Evolutionary conservation across 139 green algal genomes (phyloP).

Genomic region (Chlamydomonas asymmetrica): DNA sequence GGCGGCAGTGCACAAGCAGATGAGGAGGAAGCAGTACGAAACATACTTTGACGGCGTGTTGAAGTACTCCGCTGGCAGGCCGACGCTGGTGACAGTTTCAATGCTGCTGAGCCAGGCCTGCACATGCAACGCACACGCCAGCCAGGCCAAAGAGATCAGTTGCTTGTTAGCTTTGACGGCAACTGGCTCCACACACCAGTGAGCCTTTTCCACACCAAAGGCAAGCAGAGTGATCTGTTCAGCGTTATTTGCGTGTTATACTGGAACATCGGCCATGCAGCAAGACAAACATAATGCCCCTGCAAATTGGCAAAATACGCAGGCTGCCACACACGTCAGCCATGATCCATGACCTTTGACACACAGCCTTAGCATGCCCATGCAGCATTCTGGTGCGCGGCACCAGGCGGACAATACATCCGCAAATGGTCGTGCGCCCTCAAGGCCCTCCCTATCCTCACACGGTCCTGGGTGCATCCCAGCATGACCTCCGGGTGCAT

Average conservation of each 20-base stretch:
- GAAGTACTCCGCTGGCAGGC: constrained; percentile 47
- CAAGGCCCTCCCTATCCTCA: background rate
- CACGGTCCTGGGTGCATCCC: background rate
- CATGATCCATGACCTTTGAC: too few relatives aligned
- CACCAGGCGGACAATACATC: too few relatives aligned
- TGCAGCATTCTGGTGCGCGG: too few relatives aligned
- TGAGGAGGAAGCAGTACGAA: constrained; percentile 35
- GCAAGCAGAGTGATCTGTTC: background rate
- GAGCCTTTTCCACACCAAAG: background rate
- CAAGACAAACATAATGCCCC: background rate
- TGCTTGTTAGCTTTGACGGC: too few relatives aligned
- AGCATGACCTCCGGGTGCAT: background rate
- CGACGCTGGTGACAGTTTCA: constrained; percentile 27
- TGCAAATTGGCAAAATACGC: background rate
- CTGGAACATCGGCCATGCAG: background rate
- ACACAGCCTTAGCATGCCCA: too few relatives aligned
- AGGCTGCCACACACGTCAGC: too few relatives aligned
- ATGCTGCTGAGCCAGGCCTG: constrained; percentile 39
- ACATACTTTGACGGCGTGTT: constrained; percentile 49
- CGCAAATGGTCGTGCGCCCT: too few relatives aligned
- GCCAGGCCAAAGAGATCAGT: background rate
- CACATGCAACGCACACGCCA: too few relatives aligned
- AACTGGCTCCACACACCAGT: background rate
- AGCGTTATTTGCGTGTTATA: too few relatives aligned
- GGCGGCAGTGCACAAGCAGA: constrained; percentile 19